Evolutionary conservation across 2,329 filamentous ascomycete species (phyloP), one percentile per base, ranked within the genome.

Genomic region (Ascochyta fabae): DNA sequence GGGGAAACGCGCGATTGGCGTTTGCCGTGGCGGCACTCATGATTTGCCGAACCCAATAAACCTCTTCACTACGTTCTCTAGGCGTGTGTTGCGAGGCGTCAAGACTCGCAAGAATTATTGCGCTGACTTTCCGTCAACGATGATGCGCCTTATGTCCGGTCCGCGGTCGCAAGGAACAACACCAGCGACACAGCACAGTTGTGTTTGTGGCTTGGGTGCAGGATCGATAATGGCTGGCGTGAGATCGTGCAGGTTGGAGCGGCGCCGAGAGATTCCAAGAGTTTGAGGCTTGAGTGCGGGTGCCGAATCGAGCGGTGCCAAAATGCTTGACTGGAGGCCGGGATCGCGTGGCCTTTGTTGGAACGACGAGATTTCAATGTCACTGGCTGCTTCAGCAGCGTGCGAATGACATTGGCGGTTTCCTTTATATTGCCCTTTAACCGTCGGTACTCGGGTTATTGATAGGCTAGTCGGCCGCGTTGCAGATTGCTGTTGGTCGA

Each of bases 1-100:
- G 64, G 45, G 71, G 62, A 53, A 75, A 77, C 31, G 78, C 67
- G 53, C 77, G 76, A 54, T 80, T 80, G 53, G 70, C 68, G 66
- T 51, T 36, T 38, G 53, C 53, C 10, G 53, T 56, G 42, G 53
- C 48, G 36, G 42, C 47, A 51, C 53, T 56, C 53, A 56, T 56
- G 53, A 40, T 56, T 51, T 33, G 38, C 24, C n/a, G 24, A 39
- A 23, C 8, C 35, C 38, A 39, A 42, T 47, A 13, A 19, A 31
- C 3, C 19, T 12, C 47, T 36, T 26, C 24, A 34, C 13, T 47
- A 19, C 23, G 15, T 13, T 47, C 29, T 38, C 36, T 42, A 22
- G 41, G 47, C 47, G 47, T 43, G 35, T 35, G 22, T 41, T 24
- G 42, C 47, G 35, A 42, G 46, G 43, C 47, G 43, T 50, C 36